Evolutionary conservation across 306 rosid genomes (phyloP).

Genomic region (Corylus americana): DNA sequence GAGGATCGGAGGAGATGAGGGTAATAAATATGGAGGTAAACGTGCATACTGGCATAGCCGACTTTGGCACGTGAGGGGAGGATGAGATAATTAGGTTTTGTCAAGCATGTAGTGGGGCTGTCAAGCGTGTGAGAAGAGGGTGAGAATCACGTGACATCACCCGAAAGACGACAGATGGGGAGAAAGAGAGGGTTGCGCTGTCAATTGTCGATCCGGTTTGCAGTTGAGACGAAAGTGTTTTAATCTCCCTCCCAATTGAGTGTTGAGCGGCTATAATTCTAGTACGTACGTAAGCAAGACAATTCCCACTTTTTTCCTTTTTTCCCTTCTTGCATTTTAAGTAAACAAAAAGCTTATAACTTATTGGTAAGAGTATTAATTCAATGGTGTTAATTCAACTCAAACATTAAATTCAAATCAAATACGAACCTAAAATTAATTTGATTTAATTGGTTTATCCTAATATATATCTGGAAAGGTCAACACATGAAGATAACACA

Average conservation of each 20-base stretch:
- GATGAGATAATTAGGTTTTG: constrained; percentile 35
- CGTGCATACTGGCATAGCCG: constrained; percentile 56
- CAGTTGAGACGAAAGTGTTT: constrained; percentile 54
- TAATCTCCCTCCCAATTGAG: constrained; percentile 36
- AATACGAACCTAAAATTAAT: too few relatives aligned
- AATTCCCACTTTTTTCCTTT: constrained; percentile 26
- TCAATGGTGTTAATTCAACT: too few relatives aligned
- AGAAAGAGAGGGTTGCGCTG: constrained; percentile 51
- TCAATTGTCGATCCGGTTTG: constrained; percentile 57
- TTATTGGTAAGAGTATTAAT: background rate
- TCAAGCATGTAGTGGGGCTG: constrained; percentile 42
- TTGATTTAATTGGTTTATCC: too few relatives aligned
- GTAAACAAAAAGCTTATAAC: constrained; percentile 22
- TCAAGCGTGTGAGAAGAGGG: constrained; percentile 57
- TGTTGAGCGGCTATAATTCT: constrained; percentile 29
- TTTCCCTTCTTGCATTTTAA: constrained; percentile 38
- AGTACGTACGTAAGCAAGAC: constrained; percentile 24
- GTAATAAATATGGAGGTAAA: constrained; percentile 19
- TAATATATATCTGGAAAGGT: too few relatives aligned
- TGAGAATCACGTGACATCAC: constrained; percentile 73
- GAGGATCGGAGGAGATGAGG: background rate
- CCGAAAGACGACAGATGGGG: constrained; percentile 39
- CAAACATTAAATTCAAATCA: too few relatives aligned
- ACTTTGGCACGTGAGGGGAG: constrained; percentile 58
- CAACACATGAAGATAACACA: too few relatives aligned